Conservation (phyloP, 2,329 filamentous ascomycete species). For the Pleoardoris graminearum region DNA sequence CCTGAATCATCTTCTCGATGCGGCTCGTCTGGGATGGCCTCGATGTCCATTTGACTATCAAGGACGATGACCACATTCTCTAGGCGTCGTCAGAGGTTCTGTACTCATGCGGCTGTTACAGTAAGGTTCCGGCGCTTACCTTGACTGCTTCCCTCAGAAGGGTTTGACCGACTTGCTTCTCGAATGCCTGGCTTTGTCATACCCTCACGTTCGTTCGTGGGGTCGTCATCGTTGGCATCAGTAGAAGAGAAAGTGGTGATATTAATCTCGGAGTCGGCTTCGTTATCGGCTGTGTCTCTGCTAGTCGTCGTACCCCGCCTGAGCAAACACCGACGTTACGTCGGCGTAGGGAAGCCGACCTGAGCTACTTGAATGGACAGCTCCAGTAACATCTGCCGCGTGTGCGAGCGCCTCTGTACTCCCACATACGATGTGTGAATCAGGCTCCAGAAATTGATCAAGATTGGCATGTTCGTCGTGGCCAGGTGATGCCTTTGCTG, state of each 20-base stretch:
- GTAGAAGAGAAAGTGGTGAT: neutral
- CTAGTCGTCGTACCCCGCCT: constrained; percentile 6
- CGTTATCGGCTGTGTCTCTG: constrained; percentile 8
- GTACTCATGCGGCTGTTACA: constrained; percentile 10
- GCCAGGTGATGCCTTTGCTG: neutral
- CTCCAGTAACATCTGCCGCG: constrained; percentile 8
- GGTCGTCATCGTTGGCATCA: neutral
- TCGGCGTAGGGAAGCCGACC: constrained; percentile 13
- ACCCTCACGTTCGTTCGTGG: neutral
- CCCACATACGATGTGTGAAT: constrained; percentile 7
- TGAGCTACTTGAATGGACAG: constrained; percentile 13
- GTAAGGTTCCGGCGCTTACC: constrained; percentile 12
- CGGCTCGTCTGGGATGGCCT: too few relatives aligned
- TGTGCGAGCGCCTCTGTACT: constrained; percentile 8
- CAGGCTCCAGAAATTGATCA: constrained; percentile 7
- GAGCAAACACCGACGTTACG: neutral
- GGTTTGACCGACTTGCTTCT: constrained; percentile 4
- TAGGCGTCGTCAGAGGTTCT: constrained; percentile 19
- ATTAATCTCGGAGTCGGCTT: constrained; percentile 13
- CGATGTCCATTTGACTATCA: constrained; percentile 10
- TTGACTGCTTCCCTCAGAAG: constrained; percentile 14
- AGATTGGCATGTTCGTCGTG: constrained; percentile 4
- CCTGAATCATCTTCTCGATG: too few relatives aligned
- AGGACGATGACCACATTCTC: constrained; percentile 16
- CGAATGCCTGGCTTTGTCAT: neutral